Base-by-base conservation (phyloP, 352 stramenopile genomes). In the Globisporangium radiosum region DNA sequence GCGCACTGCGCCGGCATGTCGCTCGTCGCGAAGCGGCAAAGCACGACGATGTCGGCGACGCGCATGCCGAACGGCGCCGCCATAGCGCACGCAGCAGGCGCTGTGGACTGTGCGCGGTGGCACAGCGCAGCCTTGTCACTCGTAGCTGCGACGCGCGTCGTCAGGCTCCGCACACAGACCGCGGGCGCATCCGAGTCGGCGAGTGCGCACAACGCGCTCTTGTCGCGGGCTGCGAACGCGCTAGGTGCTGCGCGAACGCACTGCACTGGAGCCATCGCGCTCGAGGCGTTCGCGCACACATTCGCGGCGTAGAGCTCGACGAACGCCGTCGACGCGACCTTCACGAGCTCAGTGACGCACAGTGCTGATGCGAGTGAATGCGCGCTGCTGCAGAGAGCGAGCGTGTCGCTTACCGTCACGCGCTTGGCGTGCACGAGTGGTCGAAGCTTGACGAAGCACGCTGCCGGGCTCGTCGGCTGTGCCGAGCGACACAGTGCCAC, bases 41-140 rank as follows among this genome's bases (percentile, higher is more conserved):
- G 60, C 10, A 42, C 5, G 25, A 80, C 38, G 13, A 90, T 57
- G 4, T 74, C 69, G 0, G 19, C 9, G 8, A 51, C 53, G 43
- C 60, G 57, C 72, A 88, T 87, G 0, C 65, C 76, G 47, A 77
- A 81, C 2, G 77, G 76, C 52, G 73, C 71, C 13, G 66, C 58
- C 11, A 72, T 60, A 0, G 63, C 75, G 62, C 73, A 83, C 7
- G 52, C 40, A 3, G 64, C 69, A 47, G 75, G 75, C 51, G 61
- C 52, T 3, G n/a, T 37, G 19, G 68, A 69, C 5, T 33, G 40
- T 37, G 74, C 74, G n/a, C 63, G 60, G 40, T 68, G 62, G 39
- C 73, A 83, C 37, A 83, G 65, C 0, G 58, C 51, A 6, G 69
- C 66, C 19, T 73, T 75, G 15, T 60, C 39, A 1, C 53, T 37